phyloP scores from a whole-genome alignment of 306 rosid genomes.

The Vigna reflexopilosa region DNA sequence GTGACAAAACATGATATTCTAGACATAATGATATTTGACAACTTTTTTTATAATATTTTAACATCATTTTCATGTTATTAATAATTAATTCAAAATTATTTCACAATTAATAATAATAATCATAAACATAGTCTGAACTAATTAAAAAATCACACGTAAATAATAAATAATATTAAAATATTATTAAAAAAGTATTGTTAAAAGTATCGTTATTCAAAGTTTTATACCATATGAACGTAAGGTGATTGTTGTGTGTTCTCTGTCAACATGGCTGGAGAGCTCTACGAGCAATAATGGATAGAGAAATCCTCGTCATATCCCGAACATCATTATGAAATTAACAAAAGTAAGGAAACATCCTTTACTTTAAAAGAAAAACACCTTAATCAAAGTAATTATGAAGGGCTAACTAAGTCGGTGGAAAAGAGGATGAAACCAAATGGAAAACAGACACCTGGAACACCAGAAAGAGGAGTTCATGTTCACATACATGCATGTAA shows the following conservation, averaged over 20 bases:
- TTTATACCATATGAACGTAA: background rate
- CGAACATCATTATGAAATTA: constrained; percentile 51
- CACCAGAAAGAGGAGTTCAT: background rate
- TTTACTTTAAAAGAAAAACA: constrained; percentile 43
- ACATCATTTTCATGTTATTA: too few species aligned
- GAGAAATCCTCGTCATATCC: constrained; percentile 42
- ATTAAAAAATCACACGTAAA: too few species aligned
- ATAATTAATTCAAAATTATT: too few species aligned
- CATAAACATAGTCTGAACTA: too few species aligned
- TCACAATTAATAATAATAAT: too few species aligned
- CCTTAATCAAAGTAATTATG: constrained; percentile 46
- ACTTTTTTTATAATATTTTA: too few species aligned
- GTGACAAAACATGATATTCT: too few species aligned
- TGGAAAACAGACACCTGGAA: background rate
- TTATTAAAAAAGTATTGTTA: too few species aligned
- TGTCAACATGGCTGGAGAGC: constrained; percentile 49
- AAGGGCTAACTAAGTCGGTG: constrained; percentile 54
- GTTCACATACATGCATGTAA: background rate
- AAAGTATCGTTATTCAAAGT: background rate
- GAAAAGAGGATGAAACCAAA: background rate
- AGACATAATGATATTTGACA: too few species aligned
- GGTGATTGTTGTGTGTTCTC: background rate
- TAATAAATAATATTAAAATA: too few species aligned
- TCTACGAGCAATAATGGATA: constrained; percentile 45
- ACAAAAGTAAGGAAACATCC: constrained; percentile 40